Conservation (phyloP, 192 early-diverging fungal species). For the Backusella morwellensis region DNA sequence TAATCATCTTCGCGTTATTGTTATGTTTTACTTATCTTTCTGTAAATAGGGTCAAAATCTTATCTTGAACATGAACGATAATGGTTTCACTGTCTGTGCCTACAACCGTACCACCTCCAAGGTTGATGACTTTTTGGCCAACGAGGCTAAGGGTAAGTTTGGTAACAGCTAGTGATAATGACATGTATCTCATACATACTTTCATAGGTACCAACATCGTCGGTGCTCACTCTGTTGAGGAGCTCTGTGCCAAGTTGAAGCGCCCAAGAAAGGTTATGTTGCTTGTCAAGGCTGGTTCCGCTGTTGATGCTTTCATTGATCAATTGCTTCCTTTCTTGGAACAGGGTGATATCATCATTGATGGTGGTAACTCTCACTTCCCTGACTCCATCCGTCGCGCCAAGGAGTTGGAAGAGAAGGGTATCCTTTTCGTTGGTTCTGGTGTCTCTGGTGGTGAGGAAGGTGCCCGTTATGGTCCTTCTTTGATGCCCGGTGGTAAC, state of each 20-base stretch:
- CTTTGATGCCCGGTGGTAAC: conserved; percentile 97
- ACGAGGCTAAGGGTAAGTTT: conserved; percentile 92
- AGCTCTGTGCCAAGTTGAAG: conserved; percentile 93
- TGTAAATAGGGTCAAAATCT: conserved; percentile 90
- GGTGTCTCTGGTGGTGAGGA: conserved; percentile 99
- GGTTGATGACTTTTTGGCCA: conserved; percentile 90
- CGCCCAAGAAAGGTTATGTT: conserved; percentile 97
- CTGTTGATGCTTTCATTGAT: conserved; percentile 96
- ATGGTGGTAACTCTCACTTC: conserved; percentile 99
- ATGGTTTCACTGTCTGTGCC: conserved; percentile 91
- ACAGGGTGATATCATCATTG: conserved; percentile 93
- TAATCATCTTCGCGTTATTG: background rate
- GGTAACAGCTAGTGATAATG: background rate
- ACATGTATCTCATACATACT: background rate
- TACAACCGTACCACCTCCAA: conserved; percentile 96
- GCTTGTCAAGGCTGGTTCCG: conserved; percentile 93
- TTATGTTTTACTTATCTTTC: background rate
- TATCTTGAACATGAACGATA: conserved; percentile 98
- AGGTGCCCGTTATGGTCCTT: conserved; percentile 95
- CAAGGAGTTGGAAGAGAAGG: conserved; percentile 87
- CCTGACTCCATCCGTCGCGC: conserved; percentile 91
- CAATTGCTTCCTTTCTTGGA: conserved; percentile 87
- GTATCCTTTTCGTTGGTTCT: conserved; percentile 91
- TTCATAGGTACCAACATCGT: conserved; percentile 81
- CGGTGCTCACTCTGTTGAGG: conserved; percentile 92